Conservation (phyloP, 2,329 filamentous ascomycete species). For the Amauroascus niger region DNA sequence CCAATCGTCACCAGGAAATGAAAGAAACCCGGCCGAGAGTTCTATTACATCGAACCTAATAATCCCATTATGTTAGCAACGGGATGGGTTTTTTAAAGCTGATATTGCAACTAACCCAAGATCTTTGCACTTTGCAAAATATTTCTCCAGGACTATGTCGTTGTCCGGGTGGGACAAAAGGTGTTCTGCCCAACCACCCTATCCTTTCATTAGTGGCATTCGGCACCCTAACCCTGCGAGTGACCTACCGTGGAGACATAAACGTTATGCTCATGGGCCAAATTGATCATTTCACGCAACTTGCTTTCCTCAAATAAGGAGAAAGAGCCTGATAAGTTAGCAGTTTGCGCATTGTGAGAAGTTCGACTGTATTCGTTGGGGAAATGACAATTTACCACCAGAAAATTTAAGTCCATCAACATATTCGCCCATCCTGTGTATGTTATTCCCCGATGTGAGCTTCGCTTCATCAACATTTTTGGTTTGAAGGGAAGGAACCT, state of each 20-base stretch:
- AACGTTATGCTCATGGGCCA: slow-evolving; percentile 42
- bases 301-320: slow-evolving; percentile 41
- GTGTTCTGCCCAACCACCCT: slow-evolving; percentile 49
- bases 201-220: not conserved
- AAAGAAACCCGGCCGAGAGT: slow-evolving; percentile 46
- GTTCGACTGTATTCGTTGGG: not conserved
- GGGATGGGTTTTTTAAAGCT: slow-evolving; percentile 2
- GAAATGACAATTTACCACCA: slow-evolving; percentile 28
- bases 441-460: not conserved
- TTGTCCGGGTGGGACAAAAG: slow-evolving; percentile 42
- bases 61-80: not conserved
- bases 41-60: slow-evolving; percentile 46
- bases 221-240: not conserved
- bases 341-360: not conserved
- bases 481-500: not conserved
- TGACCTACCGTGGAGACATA: slow-evolving; percentile 44
- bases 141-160: slow-evolving; percentile 41
- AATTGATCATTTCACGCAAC: slow-evolving; percentile 41
- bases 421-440: slow-evolving; percentile 43
- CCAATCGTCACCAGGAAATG: slow-evolving; percentile 46
- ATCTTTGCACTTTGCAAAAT: slow-evolving; percentile 45
- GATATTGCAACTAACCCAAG: slow-evolving; percentile 30
- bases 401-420: slow-evolving; percentile 49
- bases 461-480: not conserved
- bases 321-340: slow-evolving; percentile 37